Evolutionary conservation across 495 filamentous ascomycete species (phyloP), one percentile per base, ranked within the genome.

Genomic region (Pyronema omphalodes): DNA sequence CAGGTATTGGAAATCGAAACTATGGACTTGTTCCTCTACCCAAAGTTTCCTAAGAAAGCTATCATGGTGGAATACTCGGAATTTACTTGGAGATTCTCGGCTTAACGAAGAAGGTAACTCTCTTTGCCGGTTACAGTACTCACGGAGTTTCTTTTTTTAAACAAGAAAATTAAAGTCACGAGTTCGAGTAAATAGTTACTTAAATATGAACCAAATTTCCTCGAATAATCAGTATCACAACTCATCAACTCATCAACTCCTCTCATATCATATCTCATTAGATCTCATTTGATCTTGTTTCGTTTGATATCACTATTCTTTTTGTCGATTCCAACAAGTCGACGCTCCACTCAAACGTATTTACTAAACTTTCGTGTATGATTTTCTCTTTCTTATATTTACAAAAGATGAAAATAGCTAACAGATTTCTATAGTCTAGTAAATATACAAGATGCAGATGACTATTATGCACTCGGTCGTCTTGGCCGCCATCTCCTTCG

Each of bases 391-490:
- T 29, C 23, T 5, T 29, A 29, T 29, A 29, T 29, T 29, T 29
- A 29, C 23, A 29, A 29, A 29, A 29, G 1, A 29, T 29, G 23
- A 29, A 29, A 29, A 29, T 5, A 29, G 23, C 23, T 29, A 29
- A 29, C 23, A 29, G 5, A 29, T 29, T 29, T 29, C 5, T 29
- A 29, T 29, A 29, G 23, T 29, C 23, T 29, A 29, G 23, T 29
- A 29, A 29, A 29, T 29, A 29, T 29, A 29, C 50, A 54, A 58
- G 37, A 62, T 62, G 60, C 58, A 62, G 37, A 62, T 62, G 60
- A 43, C 52, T 17, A 62, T 62, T 33, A 48, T 54, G 9, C 60
- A 62, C 55, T 61, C 53, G 14, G 37, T 62, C 9, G 60, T 62
- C 35, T 53, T 62, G 34, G 55, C 60, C 5, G 60, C 58, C 4